A percentile compares a stretch with the other conserved stretches of the same genome.
Evolutionary conservation across 2,329 filamentous ascomycete species (phyloP).

Genomic region (Lachnellula arida): DNA sequence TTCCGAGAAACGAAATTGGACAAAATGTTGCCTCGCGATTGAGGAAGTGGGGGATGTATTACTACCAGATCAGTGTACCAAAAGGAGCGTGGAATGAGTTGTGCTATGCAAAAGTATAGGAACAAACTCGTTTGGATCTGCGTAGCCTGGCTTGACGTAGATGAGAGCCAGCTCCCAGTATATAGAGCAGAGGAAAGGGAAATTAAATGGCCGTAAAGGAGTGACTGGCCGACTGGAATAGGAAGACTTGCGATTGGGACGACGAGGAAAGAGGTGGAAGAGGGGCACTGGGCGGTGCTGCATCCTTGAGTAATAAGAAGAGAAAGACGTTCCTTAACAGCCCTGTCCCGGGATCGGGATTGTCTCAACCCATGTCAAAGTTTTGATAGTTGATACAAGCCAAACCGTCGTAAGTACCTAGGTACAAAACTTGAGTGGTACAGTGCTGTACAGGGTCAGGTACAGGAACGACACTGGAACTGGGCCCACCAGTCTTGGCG

Average conservation of each 20-base stretch:
- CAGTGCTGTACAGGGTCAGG: too few relatives aligned
- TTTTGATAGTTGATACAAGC: conserved; percentile 34
- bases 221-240: conserved; percentile 43
- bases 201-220: conserved; percentile 44
- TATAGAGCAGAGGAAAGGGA: conserved; percentile 42
- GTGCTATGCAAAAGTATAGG: conserved; percentile 36
- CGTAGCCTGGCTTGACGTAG: conserved; percentile 37
- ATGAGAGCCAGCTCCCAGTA: conserved; percentile 55
- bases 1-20: conserved; percentile 35
- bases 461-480: conserved; percentile 24
- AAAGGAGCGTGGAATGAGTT: conserved; percentile 40
- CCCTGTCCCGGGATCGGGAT: conserved; percentile 30
- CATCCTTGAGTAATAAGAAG: conserved; percentile 49
- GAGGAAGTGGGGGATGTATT: conserved; percentile 35
- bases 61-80: conserved; percentile 26
- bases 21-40: conserved; percentile 36
- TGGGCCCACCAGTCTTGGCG: conserved; percentile 24
- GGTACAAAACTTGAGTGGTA: conserved; percentile 27
- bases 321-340: conserved; percentile 34
- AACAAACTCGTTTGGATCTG: conserved; percentile 41
- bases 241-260: conserved; percentile 40
- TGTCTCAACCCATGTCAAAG: conserved; percentile 27
- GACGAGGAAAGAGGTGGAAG: conserved; percentile 39
- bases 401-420: conserved; percentile 22
- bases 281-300: conserved; percentile 49